Conservation (phyloP, 495 filamentous ascomycete species). For the Lasiosphaeris hirsuta region DNA sequence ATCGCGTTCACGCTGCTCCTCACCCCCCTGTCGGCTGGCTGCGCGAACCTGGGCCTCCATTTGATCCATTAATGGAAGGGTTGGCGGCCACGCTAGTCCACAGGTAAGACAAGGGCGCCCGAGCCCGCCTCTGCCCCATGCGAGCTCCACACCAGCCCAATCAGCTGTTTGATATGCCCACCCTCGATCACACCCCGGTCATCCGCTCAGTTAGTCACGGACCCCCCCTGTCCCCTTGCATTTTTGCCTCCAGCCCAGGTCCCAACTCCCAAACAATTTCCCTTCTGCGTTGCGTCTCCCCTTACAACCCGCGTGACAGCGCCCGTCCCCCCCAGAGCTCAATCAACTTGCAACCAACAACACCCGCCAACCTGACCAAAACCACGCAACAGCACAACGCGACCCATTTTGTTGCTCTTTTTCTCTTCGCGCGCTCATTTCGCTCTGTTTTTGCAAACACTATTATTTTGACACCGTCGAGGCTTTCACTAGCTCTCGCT, state of each 20-base stretch:
- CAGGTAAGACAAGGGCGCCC: slow-evolving; percentile 19
- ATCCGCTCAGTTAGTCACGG: slow-evolving; percentile 21
- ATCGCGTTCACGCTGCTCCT: too few relatives aligned
- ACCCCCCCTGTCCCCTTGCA: slow-evolving; percentile 29
- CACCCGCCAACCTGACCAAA: slow-evolving; percentile 21
- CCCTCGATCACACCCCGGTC: slow-evolving; percentile 19
- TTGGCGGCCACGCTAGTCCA: slow-evolving; percentile 4
- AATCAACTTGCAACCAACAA: slow-evolving; percentile 26
- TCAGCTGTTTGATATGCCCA: slow-evolving; percentile 12
- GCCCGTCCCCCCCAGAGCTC: slow-evolving; percentile 28
- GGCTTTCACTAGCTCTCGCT: slow-evolving; percentile 40
- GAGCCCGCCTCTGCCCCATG: slow-evolving; percentile 7
- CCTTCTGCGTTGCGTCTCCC: slow-evolving; percentile 20
- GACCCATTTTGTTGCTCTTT: slow-evolving; percentile 14
- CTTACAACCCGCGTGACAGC: slow-evolving; percentile 36
- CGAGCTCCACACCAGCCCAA: slow-evolving; percentile 19
- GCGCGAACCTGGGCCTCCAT: too few relatives aligned
- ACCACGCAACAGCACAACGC: slow-evolving; percentile 23
- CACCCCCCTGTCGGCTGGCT: too few relatives aligned
- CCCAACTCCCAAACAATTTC: slow-evolving; percentile 30
- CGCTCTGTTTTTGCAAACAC: slow-evolving; percentile 14
- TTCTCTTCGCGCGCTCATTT: slow-evolving; percentile 29
- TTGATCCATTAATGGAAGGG: background rate
- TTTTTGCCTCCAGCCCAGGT: slow-evolving; percentile 28
- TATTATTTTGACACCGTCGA: slow-evolving; percentile 22